Evolutionary conservation across 768 basidiomycete species (phyloP), one percentile per base, ranked within the genome.

Genomic region (Clavaria fumosa): DNA sequence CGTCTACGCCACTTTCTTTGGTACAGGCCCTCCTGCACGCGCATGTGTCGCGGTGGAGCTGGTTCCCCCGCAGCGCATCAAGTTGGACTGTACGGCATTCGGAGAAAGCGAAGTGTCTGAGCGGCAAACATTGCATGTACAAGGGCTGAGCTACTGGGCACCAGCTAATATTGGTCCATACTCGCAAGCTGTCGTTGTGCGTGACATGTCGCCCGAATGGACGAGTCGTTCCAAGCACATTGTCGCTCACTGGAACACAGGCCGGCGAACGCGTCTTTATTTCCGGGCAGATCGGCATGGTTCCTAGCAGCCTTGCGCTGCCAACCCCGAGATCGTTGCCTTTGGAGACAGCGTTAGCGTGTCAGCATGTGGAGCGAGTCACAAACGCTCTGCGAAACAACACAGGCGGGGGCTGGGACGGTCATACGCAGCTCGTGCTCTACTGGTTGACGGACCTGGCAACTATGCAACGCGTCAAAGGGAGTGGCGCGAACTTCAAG

Each of bases 121-220:
- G 39, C 62, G 91, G 31, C 72, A 72, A 39, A 78, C 85, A 0
- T 63, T 97, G 31, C 95, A 99, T 51, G 95, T 99, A 2, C 95
- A 97, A 56, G 70, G 90, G 6, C 51, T 96, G 44, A 96, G 93
- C 55, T 96, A 97, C 51, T 99, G 95, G 95, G 95, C 91, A 19
- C 90, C 95, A 9, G 95, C 95, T 7, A 99, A 97, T 53, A 97
- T 99, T 38, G 95, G 95, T 0, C 95, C 95, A 3, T 99, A 99
- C 56, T 95, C 89, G 3, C 95, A 99, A 58, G 82, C 88, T 2
- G 72, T 96, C 45, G 63, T 67, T 36, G 93, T 91, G 37, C 48
- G 75, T 59, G 35, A 34, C 37, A 30, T 35, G 45, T 30, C 26
- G 23, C 12, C 21, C n/a, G 4, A 23, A 28, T 15, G 7, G 34